These are phyloP conservation scores for Magnaporthiopsis incrustans DNA, from an alignment of 2,329 filamentous ascomycete species.

Conservation along the genomic window DNA sequence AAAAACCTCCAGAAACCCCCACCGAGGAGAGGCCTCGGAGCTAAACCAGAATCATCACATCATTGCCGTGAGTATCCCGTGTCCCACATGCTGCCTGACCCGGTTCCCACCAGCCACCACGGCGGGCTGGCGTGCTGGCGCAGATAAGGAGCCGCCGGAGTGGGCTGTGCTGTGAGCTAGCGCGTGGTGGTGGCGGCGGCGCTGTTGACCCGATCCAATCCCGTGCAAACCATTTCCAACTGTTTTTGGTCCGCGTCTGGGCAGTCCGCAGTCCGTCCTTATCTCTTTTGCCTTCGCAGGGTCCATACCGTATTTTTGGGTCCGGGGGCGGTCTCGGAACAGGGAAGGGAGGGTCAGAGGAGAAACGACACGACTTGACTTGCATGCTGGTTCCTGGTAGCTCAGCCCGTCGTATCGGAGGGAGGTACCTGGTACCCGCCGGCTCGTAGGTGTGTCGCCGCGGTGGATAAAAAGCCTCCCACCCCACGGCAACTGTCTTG, in stretches of 20 bases:
- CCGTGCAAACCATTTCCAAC: neutral
- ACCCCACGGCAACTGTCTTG: neutral
- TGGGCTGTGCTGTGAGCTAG: neutral
- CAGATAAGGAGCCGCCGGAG: neutral
- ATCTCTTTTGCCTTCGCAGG: neutral
- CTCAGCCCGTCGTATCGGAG: neutral
- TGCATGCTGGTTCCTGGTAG: neutral
- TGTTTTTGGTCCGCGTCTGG: neutral
- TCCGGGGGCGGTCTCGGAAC: neutral
- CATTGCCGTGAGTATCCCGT: neutral
- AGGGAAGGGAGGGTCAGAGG: neutral
- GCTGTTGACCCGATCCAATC: neutral
- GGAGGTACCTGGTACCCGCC: neutral
- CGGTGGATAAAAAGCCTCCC: slow-evolving; percentile 3
- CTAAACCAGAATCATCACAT: neutral
- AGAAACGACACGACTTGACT: neutral
- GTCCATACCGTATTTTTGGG: neutral
- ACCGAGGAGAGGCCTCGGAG: neutral
- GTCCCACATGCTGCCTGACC: neutral
- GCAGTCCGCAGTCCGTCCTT: neutral
- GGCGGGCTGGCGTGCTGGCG: neutral
- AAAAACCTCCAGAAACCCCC: too few relatives aligned
- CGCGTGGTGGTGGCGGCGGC: neutral
- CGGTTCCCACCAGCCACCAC: neutral
- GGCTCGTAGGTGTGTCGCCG: neutral